Base-by-base conservation (phyloP, 164 flowering plant genomes). In the Kingdonia uniflora region DNA sequence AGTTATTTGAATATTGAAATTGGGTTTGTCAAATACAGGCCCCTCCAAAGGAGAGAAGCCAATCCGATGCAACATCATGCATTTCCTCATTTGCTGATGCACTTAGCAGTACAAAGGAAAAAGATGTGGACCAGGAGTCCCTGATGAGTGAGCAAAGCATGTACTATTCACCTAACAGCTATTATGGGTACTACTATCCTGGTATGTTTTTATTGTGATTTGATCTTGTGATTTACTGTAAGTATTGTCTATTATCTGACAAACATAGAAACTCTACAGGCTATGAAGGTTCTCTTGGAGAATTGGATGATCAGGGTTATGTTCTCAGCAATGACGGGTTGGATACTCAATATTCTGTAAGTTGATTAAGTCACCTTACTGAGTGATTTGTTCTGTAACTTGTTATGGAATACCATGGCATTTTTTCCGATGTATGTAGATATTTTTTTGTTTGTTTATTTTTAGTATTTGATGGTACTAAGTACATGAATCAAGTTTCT, bases 161-260 rank as follows among this genome's bases (percentile, higher is more conserved):
- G 17, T 60, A 70, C 49, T 65, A 76, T 65, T 68, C 72, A 1
- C 3, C 59, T 11, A 23, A 58, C 38, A 55, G 54, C 58, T 74
- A 71, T 61, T 69, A 70, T 65, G 77, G 81, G 21, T 74, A 74
- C 66, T 74, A 73, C 49, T 78, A 66, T 68, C 77, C 80, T 66
- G 82, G 85, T 77, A 37, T 48, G 23, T 41, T 38, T 52, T 38
- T 19, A 35, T 22, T 21, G 14, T 11, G 11, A 14, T 16, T 59
- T 42, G 12, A 14, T 53, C 14, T 37, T 37, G 23, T 22, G 6
- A 3, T 6, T 14, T 15, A 19, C 7, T 19, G 16, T n/a, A 14
- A 42, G 20, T 45, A 10, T 49, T 11, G 17, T 20, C 20, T 6
- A 19, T 21, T 52, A 25, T 25, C 19, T 33, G 23, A 57, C 62